phyloP scores from a whole-genome alignment of 2,329 filamentous ascomycete species.

The Xylaria sp. region DNA sequence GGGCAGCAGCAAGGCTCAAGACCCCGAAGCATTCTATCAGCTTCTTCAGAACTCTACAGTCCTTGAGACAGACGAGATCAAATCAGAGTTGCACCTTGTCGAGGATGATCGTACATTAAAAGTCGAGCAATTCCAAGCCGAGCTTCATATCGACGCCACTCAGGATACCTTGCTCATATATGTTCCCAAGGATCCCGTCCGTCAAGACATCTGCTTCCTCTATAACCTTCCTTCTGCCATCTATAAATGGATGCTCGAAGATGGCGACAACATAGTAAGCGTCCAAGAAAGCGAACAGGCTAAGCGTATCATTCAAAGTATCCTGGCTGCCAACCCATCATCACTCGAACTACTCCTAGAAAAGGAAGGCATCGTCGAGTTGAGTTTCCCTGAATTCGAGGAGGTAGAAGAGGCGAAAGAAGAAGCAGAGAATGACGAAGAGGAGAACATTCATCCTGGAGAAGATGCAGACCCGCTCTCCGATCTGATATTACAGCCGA shows the following conservation, averaged over 20 bases:
- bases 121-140: constrained; percentile 14
- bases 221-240: constrained; percentile 18
- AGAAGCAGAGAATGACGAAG: background rate
- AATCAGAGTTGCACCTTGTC: constrained; percentile 15
- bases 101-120: constrained; percentile 13
- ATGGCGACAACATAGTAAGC: background rate
- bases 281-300: constrained; percentile 14
- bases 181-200: constrained; percentile 6
- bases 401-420: background rate
- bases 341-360: constrained; percentile 16
- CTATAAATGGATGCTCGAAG: constrained; percentile 20
- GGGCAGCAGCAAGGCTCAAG: constrained; percentile 7
- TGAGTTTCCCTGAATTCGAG: constrained; percentile 10
- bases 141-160: constrained; percentile 15
- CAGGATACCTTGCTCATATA: constrained; percentile 9
- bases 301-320: constrained; percentile 13
- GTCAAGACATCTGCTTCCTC: constrained; percentile 19
- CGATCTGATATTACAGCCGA: background rate
- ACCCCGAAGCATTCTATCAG: constrained; percentile 10
- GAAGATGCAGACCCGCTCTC: constrained; percentile 1
- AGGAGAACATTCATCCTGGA: background rate
- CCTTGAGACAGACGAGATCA: constrained; percentile 12
- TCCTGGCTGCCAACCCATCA: constrained; percentile 13
- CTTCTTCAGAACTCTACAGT: constrained; percentile 14
- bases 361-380: constrained; percentile 17